These are phyloP conservation scores for Hyphopichia homilentoma DNA, from an alignment of 805 yeast genomes.

Conservation along the genomic window DNA sequence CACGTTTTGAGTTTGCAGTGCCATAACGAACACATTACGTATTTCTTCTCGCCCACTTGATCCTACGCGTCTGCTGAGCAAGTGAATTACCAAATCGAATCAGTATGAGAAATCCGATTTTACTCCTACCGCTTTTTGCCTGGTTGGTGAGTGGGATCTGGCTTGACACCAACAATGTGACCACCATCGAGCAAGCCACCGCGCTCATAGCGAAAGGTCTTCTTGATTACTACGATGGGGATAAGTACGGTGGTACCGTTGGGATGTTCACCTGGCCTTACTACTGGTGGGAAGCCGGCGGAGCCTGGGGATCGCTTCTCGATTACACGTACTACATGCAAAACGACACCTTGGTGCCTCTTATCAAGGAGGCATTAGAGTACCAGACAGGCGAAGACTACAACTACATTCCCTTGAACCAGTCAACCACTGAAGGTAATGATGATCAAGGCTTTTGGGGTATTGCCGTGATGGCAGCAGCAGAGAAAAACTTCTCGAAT, in stretches of 20 bases:
- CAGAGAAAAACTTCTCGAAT: conserved; percentile 79
- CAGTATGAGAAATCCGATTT: too few relatives aligned
- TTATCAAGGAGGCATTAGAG: conserved; percentile 58
- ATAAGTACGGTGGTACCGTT: conserved; percentile 64
- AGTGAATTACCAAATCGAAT: too few relatives aligned
- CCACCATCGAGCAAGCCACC: conserved; percentile 53
- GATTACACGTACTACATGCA: conserved; percentile 73
- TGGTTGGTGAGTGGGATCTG: too few relatives aligned
- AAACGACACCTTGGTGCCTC: conserved; percentile 60
- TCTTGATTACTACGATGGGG: conserved; percentile 77
- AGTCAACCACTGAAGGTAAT: conserved; percentile 90
- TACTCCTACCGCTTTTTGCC: too few relatives aligned
- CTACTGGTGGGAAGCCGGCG: conserved; percentile 99
- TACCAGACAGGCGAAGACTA: conserved; percentile 64
- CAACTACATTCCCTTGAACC: conserved; percentile 84
- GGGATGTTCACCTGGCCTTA: conserved; percentile 90
- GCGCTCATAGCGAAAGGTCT: conserved; percentile 64
- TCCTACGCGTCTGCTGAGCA: too few relatives aligned
- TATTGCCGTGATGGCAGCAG: conserved; percentile 85
- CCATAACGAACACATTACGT: too few relatives aligned
- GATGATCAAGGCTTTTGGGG: conserved; percentile 99
- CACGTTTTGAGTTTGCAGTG: too few relatives aligned
- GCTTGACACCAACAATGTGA: conserved; percentile 36
- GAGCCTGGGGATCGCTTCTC: conserved; percentile 84
- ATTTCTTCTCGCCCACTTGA: too few relatives aligned